phyloP scores from a whole-genome alignment of 352 stramenopile genomes.

The Blastocystis sp. region DNA sequence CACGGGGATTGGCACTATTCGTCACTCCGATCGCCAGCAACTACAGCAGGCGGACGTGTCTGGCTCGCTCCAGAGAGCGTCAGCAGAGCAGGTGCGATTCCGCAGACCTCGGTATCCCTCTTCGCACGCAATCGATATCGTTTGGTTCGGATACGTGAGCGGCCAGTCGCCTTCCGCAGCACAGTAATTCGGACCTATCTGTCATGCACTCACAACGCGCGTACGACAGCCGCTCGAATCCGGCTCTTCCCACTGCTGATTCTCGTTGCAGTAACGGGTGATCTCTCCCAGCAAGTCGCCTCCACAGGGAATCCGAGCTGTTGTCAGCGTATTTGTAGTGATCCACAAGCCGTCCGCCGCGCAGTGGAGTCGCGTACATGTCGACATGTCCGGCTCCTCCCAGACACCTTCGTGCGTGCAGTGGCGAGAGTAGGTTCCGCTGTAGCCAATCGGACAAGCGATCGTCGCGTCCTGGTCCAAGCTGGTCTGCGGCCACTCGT shows the following conservation, averaged over 20 bases:
- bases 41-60: conserved; percentile 20
- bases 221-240: neutral
- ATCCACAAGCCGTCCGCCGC: conserved; percentile 1
- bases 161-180: neutral
- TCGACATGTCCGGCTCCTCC: conserved; percentile 29
- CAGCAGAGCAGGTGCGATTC: neutral
- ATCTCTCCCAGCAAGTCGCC: conserved; percentile 25
- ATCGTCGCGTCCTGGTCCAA: neutral
- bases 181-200: conserved; percentile 47
- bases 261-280: conserved; percentile 24
- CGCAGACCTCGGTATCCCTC: conserved; percentile 4
- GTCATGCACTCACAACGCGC: neutral
- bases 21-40: neutral
- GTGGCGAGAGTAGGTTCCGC: neutral
- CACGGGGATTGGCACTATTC: neutral
- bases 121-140: neutral
- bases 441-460: conserved; percentile 11
- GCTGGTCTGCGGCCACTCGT: neutral
- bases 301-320: neutral
- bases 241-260: conserved; percentile 12
- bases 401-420: neutral
- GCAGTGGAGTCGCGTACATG: conserved; percentile 23
- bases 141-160: neutral
- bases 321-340: conserved; percentile 49
- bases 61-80: conserved; percentile 1